Evolutionary conservation across 116 monocot genomes (phyloP).

Genomic region (Cymodocea nodosa): DNA sequence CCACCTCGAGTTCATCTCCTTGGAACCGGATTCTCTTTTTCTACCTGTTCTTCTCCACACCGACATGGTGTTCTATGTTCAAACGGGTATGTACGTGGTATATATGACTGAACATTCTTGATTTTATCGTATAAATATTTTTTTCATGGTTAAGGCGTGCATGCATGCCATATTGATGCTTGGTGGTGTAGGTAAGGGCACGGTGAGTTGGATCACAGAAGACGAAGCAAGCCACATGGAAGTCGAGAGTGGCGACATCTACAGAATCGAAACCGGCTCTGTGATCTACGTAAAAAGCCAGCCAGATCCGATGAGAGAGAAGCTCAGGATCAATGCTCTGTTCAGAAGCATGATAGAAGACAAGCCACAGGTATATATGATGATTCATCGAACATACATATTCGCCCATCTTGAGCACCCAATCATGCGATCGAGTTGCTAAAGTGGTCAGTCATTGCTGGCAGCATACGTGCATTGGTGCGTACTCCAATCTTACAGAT

Average conservation of each 20-base stretch:
- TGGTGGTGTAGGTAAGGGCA: constrained; percentile 51
- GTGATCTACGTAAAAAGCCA: constrained; percentile 55
- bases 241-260: constrained; percentile 53
- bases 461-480: constrained; percentile 24
- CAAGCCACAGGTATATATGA: background rate
- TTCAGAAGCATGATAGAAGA: constrained; percentile 17
- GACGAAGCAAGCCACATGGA: constrained; percentile 21
- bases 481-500: constrained; percentile 57
- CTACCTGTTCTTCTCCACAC: constrained; percentile 15
- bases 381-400: too few species aligned
- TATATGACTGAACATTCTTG: too few species aligned
- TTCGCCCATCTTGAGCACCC: too few species aligned
- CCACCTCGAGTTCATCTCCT: constrained; percentile 11
- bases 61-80: constrained; percentile 46
- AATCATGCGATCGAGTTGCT: too few species aligned
- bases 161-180: background rate
- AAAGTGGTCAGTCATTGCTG: too few species aligned
- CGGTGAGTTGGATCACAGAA: constrained; percentile 26
- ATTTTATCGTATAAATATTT: background rate
- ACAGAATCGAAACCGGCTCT: constrained; percentile 41
- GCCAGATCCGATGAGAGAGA: constrained; percentile 26
- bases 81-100: too few species aligned
- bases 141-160: background rate
- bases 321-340: constrained; percentile 66
- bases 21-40: constrained; percentile 16